Percentiles rank a stretch among this genome's conserved stretches.
These are phyloP conservation scores for Xylaria sp. DNA, from an alignment of 2,329 filamentous ascomycete genomes.

Conservation along the genomic window DNA sequence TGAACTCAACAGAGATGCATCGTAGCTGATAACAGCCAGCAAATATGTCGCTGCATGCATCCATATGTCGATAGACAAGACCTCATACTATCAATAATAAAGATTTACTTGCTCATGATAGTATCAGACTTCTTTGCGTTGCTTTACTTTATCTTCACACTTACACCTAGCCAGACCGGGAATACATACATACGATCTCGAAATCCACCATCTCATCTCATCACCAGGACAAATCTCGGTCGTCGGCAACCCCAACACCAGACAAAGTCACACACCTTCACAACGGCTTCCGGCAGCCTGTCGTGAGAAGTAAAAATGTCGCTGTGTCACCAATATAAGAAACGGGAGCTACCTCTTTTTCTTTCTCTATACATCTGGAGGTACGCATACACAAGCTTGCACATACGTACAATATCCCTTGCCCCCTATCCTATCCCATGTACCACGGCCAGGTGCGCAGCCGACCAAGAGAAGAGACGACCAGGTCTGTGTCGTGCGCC, in stretches of 20 bases:
- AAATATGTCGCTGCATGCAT: background rate
- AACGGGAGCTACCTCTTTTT: constrained; percentile 1
- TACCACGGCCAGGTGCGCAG: background rate
- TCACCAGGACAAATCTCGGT: constrained; percentile 12
- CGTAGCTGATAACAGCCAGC: background rate
- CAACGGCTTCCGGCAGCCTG: constrained; percentile 27
- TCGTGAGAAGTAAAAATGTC: constrained; percentile 20
- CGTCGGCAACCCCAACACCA: constrained; percentile 19
- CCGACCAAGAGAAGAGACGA: background rate
- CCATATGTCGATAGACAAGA: background rate
- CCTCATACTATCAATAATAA: background rate
- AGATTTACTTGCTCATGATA: background rate
- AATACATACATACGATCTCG: too few species aligned
- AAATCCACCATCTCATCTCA: background rate
- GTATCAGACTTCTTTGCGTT: background rate
- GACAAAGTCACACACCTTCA: constrained; percentile 20
- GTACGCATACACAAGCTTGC: too few species aligned
- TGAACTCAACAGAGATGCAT: background rate
- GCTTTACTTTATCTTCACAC: too few species aligned
- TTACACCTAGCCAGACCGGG: background rate
- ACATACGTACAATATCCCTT: background rate
- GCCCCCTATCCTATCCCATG: background rate
- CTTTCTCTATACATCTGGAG: too few species aligned
- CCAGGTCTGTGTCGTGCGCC: background rate
- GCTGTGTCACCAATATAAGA: constrained; percentile 11